phyloP scores from a whole-genome alignment of 345 rosid species.

The Hevea brasiliensis region DNA sequence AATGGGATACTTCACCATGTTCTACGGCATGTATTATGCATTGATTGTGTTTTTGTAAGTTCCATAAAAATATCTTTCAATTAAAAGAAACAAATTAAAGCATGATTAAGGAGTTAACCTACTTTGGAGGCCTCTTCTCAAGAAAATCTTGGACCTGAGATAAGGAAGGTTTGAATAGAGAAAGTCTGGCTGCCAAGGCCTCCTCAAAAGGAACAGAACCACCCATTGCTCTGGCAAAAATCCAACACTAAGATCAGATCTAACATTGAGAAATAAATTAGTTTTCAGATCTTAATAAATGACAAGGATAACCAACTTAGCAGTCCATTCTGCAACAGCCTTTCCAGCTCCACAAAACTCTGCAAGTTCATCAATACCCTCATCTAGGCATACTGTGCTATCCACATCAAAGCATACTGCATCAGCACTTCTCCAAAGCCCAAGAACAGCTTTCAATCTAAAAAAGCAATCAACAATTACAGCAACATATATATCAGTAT shows the following conservation, averaged over 20 bases:
- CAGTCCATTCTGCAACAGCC: constrained; percentile 97
- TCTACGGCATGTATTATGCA: background rate
- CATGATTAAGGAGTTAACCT: constrained; percentile 17
- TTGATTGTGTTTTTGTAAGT: background rate
- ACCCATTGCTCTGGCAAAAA: constrained; percentile 83
- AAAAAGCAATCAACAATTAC: constrained; percentile 22
- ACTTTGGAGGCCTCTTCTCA: constrained; percentile 78
- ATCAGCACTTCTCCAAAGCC: constrained; percentile 70
- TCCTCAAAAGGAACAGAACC: constrained; percentile 96
- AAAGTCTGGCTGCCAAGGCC: constrained; percentile 85
- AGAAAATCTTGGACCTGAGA: constrained; percentile 76
- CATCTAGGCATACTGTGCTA: constrained; percentile 94
- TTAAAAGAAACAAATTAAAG: background rate
- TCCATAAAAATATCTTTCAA: background rate
- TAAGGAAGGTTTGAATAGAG: constrained; percentile 81
- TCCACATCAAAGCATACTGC: constrained; percentile 98
- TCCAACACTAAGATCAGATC: constrained; percentile 8
- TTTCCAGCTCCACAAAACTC: constrained; percentile 98
- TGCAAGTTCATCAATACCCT: constrained; percentile 97
- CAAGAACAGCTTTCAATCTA: constrained; percentile 56
- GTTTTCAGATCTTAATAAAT: constrained; percentile 2
- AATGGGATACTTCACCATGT: background rate
- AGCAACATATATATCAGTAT: background rate
- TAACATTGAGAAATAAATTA: background rate
- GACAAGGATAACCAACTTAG: constrained; percentile 52